These are phyloP conservation scores for Ceratobasidium sp. DNA, from an alignment of 1,284 basidiomycete species.

Conservation along the genomic window DNA sequence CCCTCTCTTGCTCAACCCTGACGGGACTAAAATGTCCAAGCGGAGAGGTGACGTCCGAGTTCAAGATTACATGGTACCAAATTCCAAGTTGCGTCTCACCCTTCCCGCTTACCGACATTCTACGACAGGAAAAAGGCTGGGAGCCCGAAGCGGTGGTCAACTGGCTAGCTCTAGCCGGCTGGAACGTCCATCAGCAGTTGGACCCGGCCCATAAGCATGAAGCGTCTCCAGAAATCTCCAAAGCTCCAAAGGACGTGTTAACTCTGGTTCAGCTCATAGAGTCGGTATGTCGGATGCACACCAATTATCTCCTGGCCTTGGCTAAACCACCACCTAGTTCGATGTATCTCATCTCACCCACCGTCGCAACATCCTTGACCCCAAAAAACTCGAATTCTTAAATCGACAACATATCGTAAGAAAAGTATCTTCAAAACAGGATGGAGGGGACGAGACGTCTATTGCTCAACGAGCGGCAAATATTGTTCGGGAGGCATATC, in stretches of 20 bases:
- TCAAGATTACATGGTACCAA: conserved; percentile 82
- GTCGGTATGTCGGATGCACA: conserved; percentile 60
- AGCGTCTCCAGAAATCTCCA: conserved; percentile 44
- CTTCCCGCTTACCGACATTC: background rate
- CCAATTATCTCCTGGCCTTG: background rate
- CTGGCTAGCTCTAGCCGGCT: conserved; percentile 94
- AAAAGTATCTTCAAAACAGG: conserved; percentile 43
- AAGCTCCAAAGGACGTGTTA: conserved; percentile 73
- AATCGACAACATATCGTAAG: conserved; percentile 82
- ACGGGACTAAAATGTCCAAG: conserved; percentile 96
- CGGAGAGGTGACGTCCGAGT: conserved; percentile 91
- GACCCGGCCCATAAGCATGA: conserved; percentile 47
- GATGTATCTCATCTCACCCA: conserved; percentile 79
- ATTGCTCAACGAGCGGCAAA: conserved; percentile 42
- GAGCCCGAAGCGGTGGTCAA: conserved; percentile 93
- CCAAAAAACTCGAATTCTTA: conserved; percentile 77
- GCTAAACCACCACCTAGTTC: conserved; percentile 27
- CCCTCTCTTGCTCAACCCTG: conserved; percentile 89
- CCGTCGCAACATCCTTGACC: conserved; percentile 79
- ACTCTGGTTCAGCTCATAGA: conserved; percentile 73
- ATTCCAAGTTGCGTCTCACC: background rate
- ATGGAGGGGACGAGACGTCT: background rate
- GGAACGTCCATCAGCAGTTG: conserved; percentile 74
- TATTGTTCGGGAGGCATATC: conserved; percentile 45
- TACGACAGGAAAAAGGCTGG: conserved; percentile 73